Base-by-base conservation (phyloP, 2,329 filamentous ascomycete species). In the Hortaea sp. region DNA sequence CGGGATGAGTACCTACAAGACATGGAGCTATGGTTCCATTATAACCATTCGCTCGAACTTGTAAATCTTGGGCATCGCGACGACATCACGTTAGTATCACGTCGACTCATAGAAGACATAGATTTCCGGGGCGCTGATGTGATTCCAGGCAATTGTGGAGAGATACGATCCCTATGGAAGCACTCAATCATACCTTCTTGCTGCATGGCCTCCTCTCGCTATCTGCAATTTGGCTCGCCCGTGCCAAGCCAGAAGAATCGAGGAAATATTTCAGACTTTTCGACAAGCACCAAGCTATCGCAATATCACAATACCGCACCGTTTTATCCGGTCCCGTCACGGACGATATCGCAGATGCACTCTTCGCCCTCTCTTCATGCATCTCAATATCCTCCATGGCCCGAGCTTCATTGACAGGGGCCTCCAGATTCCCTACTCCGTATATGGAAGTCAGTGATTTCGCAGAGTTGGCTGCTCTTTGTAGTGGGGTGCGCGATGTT, bases 11-110 rank as follows among this genome's bases (percentile, higher is more conserved):
- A 54, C 54, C 48, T 59, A n/a, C 54, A 57, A 41, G 55, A 59
- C 38, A 55, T 60, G 38, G 55, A 59, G 37, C 50, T 60, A 7
- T 58, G 59, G 55, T 54, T 58, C 40, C 49, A 60, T 38, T 60
- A 56, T 47, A 43, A 7, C 13, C 10, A 27, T 29, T 30, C 31
- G 39, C 20, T 46, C 30, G 29, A 31, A 5, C 20, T 27, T 10
- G 29, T 31, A 29, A 20, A 12, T 7, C 39, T 46, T 3, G 53
- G 53, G 11, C 34, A 41, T 11, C 44, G 48, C 13, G 44, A 53
- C 7, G 45, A 55, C 13, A 30, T 49, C 9, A 45, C 48, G 13
- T 41, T 20, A 20, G 20, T 20, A 20, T 20, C 20, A 20, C 20
- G 20, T 20, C 20, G 20, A 20, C 20, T 20, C 20, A 20, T 20